These are phyloP conservation scores for Globisporangium mamillatum DNA, from an alignment of 352 stramenopile species.

Conservation along the genomic window DNA sequence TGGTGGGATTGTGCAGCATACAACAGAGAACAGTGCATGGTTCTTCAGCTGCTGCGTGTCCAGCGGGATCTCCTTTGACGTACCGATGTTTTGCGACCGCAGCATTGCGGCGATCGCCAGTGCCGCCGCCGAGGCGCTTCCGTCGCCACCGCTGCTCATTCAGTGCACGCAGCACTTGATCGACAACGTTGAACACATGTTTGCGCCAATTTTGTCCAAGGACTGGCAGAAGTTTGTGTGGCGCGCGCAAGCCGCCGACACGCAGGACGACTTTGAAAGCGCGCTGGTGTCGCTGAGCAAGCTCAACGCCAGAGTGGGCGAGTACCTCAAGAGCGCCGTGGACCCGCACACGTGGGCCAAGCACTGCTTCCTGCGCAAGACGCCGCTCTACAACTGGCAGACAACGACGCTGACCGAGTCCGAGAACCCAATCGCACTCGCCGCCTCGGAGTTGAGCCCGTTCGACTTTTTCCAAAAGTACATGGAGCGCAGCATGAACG, in stretches of 20 bases:
- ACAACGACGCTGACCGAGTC: constrained; percentile 26
- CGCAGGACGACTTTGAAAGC: constrained; percentile 26
- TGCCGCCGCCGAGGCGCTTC: constrained; percentile 22
- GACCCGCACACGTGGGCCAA: constrained; percentile 36
- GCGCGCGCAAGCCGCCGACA: constrained; percentile 33
- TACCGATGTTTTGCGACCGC: constrained; percentile 38
- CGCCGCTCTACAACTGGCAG: constrained; percentile 35
- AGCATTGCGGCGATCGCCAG: constrained; percentile 16
- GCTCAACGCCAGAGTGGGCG: constrained; percentile 15
- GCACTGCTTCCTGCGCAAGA: constrained; percentile 27
- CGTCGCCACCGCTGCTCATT: neutral
- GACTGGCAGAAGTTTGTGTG: constrained; percentile 9
- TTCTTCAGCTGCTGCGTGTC: constrained; percentile 36
- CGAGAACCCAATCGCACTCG: constrained; percentile 12
- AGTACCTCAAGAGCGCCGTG: constrained; percentile 19
- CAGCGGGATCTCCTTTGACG: constrained; percentile 26
- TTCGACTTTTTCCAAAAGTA: constrained; percentile 47
- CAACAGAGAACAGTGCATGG: constrained; percentile 23
- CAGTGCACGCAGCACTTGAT: constrained; percentile 39
- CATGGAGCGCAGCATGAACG: constrained; percentile 42
- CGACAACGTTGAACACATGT: constrained; percentile 23
- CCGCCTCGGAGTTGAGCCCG: constrained; percentile 21
- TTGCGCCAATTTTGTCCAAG: constrained; percentile 19
- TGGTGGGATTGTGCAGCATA: too few relatives aligned
- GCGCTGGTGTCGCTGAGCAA: constrained; percentile 22